Percentiles rank a stretch among this genome's conserved stretches.
phyloP scores from a whole-genome alignment of 768 basidiomycete genomes.

The Favolaschia claudopus region DNA sequence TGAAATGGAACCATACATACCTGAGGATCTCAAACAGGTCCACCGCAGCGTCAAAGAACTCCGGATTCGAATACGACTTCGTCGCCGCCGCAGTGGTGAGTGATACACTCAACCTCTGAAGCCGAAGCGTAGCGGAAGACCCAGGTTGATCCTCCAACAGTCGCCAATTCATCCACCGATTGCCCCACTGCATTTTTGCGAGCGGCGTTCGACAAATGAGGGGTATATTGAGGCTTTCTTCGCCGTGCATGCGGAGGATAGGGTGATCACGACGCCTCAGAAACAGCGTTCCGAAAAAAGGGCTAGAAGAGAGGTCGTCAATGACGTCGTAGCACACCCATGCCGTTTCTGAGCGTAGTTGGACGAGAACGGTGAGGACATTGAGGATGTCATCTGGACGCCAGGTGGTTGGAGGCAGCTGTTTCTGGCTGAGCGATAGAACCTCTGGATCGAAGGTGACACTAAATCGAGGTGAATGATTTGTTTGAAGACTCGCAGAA shows the following conservation, averaged over 20 bases:
- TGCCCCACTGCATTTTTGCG: not conserved
- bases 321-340: not conserved
- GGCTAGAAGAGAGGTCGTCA: not conserved
- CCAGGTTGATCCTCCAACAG: not conserved
- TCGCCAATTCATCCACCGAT: slow-evolving; percentile 12
- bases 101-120: not conserved
- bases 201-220: slow-evolving; percentile 4
- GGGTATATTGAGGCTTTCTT: slow-evolving; percentile 2
- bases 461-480: too few relatives aligned
- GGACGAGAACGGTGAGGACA: not conserved
- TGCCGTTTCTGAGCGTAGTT: slow-evolving; percentile 5
- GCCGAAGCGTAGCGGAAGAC: not conserved
- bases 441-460: too few relatives aligned
- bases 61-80: not conserved
- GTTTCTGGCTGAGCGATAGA: too few relatives aligned
- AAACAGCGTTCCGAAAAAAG: not conserved
- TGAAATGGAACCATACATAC: not conserved
- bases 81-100: not conserved
- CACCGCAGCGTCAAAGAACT: slow-evolving; percentile 2
- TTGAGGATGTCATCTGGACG: not conserved
- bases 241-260: not conserved
- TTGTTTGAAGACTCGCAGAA: not conserved
- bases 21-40: slow-evolving; percentile 6
- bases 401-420: too few relatives aligned
- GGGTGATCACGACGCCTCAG: not conserved